These are phyloP conservation scores for Physocladia obscura DNA, from an alignment of 192 early-diverging fungal species.

Conservation along the genomic window DNA sequence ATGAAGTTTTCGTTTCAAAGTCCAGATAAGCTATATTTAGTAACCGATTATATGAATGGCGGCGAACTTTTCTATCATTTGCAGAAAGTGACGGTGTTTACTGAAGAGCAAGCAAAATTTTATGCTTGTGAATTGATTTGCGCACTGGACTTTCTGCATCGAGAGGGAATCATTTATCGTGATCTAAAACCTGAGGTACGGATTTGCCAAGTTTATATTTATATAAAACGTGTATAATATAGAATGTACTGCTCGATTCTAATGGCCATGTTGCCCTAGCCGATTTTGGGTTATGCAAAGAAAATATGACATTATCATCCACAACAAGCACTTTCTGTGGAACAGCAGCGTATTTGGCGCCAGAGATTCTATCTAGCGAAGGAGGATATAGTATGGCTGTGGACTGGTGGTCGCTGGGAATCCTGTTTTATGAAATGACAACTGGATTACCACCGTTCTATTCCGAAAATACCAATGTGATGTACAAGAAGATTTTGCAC, in stretches of 20 bases:
- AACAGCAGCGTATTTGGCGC: conserved; percentile 70
- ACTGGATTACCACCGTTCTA: conserved; percentile 68
- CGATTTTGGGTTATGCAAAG: conserved; percentile 81
- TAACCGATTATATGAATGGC: conserved; percentile 78
- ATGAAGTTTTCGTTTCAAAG: conserved; percentile 92
- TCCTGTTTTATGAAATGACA: conserved; percentile 69
- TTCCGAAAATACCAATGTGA: conserved; percentile 52
- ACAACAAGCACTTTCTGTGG: conserved; percentile 55
- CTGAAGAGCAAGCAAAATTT: conserved; percentile 85
- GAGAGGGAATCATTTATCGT: conserved; percentile 65
- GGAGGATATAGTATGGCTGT: conserved; percentile 72
- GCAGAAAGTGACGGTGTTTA: conserved; percentile 83
- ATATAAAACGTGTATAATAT: neutral
- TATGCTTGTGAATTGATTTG: conserved; percentile 68
- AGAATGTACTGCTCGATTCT: conserved; percentile 60
- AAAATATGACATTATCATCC: conserved; percentile 48
- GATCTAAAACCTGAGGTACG: conserved; percentile 50
- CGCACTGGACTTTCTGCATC: conserved; percentile 70
- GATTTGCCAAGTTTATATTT: neutral
- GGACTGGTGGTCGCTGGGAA: conserved; percentile 83
- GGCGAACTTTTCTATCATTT: conserved; percentile 91
- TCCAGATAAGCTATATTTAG: conserved; percentile 70
- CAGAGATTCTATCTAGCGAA: conserved; percentile 72
- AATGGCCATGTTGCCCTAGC: conserved; percentile 71
- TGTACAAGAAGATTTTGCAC: conserved; percentile 62